Conservation (phyloP, 1,284 basidiomycete species). For the Meripilus lineatus region DNA sequence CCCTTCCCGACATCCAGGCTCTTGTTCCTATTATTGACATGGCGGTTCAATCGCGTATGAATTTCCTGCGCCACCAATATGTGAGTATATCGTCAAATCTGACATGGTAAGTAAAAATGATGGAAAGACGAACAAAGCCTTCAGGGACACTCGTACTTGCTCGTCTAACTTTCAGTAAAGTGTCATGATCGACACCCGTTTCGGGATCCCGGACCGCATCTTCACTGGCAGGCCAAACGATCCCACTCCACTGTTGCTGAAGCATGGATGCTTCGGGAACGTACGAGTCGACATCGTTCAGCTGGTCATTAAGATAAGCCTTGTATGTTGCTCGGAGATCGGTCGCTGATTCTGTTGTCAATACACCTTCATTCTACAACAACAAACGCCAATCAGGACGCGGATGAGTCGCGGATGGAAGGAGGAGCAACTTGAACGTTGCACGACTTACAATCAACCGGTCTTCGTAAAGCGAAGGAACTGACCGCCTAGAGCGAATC, state of each 20-base stretch:
- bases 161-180: slow-evolving; percentile 54
- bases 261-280: slow-evolving; percentile 50
- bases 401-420: neutral
- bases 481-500: slow-evolving; percentile 70
- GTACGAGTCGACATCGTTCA: slow-evolving; percentile 46
- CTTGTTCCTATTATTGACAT: slow-evolving; percentile 74
- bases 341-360: slow-evolving; percentile 46
- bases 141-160: slow-evolving; percentile 71
- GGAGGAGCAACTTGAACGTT: neutral
- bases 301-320: slow-evolving; percentile 53
- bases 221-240: slow-evolving; percentile 66
- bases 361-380: slow-evolving; percentile 47
- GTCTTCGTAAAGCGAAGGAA: slow-evolving; percentile 79
- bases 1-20: slow-evolving; percentile 66
- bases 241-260: slow-evolving; percentile 59
- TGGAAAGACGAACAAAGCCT: slow-evolving; percentile 52
- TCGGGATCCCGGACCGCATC: slow-evolving; percentile 53
- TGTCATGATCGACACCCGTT: slow-evolving; percentile 59
- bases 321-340: slow-evolving; percentile 54
- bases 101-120: neutral
- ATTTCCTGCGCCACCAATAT: slow-evolving; percentile 54
- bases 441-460: slow-evolving; percentile 63
- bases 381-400: neutral
- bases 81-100: neutral
- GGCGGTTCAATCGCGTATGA: slow-evolving; percentile 74